Percentiles rank a stretch among this genome's conserved stretches.
phyloP scores from a whole-genome alignment of 139 green algal species.

The Pseudopediastrum boryanum region DNA sequence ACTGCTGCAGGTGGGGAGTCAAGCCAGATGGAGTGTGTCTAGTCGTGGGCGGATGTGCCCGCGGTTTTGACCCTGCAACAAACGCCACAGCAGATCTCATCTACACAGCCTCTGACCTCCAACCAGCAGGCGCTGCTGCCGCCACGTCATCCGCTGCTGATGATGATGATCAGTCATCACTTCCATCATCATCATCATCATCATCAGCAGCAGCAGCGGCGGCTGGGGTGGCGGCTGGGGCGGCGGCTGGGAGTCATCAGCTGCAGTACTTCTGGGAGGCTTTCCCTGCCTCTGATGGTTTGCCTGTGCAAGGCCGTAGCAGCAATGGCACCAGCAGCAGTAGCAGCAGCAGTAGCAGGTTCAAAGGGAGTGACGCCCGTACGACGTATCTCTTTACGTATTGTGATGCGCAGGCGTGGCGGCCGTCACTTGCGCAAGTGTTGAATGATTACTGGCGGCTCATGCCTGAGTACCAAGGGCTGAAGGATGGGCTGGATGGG shows the following conservation, averaged over 20 bases:
- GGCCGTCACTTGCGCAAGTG: slow-evolving; percentile 76
- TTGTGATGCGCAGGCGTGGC: slow-evolving; percentile 68
- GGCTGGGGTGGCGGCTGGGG: too few species aligned
- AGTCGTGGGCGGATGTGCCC: slow-evolving; percentile 88
- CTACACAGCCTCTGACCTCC: slow-evolving; percentile 58
- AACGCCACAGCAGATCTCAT: slow-evolving; percentile 94
- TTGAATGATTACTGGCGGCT: slow-evolving; percentile 94
- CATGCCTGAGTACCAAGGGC: slow-evolving; percentile 86
- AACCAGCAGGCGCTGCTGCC: slow-evolving; percentile 43
- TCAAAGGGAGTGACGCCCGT: slow-evolving; percentile 70
- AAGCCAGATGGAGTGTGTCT: slow-evolving; percentile 96
- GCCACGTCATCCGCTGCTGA: too few species aligned
- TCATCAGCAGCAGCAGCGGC: slow-evolving; percentile 60
- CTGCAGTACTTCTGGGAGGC: slow-evolving; percentile 92
- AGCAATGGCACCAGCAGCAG: slow-evolving; percentile 9
- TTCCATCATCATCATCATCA: too few species aligned
- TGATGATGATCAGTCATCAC: too few species aligned
- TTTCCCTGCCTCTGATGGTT: slow-evolving; percentile 72
- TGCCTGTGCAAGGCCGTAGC: too few species aligned
- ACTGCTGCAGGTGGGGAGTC: slow-evolving; percentile 57
- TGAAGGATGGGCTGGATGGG: slow-evolving; percentile 54
- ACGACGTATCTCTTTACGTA: slow-evolving; percentile 99
- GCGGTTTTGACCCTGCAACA: slow-evolving; percentile 69
- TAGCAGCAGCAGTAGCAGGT: slow-evolving; percentile 25
- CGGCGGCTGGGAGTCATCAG: slow-evolving; percentile 17